phyloP scores from a whole-genome alignment of 1,284 basidiomycete genomes.

The Sutorius eximius region DNA sequence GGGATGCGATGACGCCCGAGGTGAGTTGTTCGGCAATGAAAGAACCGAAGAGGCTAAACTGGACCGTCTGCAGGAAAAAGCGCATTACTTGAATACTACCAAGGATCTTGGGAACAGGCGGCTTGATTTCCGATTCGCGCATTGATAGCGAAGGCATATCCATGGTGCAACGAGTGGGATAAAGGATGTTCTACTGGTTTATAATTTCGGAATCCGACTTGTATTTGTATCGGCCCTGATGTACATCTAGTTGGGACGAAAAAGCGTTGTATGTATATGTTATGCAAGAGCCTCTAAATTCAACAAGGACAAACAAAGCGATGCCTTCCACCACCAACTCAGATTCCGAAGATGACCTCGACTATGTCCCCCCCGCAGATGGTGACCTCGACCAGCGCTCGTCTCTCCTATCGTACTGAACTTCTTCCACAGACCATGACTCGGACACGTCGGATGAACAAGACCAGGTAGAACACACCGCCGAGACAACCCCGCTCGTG shows the following conservation, averaged over 20 bases:
- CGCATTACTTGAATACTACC: constrained; percentile 44
- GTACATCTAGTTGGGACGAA: too few species aligned
- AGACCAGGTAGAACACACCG: constrained; percentile 1
- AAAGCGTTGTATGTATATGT: constrained; percentile 16
- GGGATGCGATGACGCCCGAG: constrained; percentile 52
- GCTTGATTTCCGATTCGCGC: constrained; percentile 42
- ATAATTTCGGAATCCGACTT: not conserved
- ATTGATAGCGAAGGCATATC: constrained; percentile 20
- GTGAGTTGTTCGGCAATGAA: constrained; percentile 26
- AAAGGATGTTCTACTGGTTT: not conserved
- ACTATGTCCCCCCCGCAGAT: constrained; percentile 58
- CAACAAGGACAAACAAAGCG: constrained; percentile 30
- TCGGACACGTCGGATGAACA: constrained; percentile 38
- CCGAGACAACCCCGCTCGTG: constrained; percentile 20
- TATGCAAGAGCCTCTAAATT: constrained; percentile 21
- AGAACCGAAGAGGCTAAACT: not conserved
- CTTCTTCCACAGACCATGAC: constrained; percentile 35
- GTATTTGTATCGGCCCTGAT: not conserved
- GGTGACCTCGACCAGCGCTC: constrained; percentile 19
- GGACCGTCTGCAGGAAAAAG: constrained; percentile 35
- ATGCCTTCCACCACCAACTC: constrained; percentile 34
- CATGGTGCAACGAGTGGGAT: not conserved
- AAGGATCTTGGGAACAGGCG: constrained; percentile 39
- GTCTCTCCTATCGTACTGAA: not conserved
- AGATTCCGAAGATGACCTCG: constrained; percentile 66